Conservation (phyloP, 2,329 filamentous ascomycete species). For the Botryotinia convoluta region DNA sequence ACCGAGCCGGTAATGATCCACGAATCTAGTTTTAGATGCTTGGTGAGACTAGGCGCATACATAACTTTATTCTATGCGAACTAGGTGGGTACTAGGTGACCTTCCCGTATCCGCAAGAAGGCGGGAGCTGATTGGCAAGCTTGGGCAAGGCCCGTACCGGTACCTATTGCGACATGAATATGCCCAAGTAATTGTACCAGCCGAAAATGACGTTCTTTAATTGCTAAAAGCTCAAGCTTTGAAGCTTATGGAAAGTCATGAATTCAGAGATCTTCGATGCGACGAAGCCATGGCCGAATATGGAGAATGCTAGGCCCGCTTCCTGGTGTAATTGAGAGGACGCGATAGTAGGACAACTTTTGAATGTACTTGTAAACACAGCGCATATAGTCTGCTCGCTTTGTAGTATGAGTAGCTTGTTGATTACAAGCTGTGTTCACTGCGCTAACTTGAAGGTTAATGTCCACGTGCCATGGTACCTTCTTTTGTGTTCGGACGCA, state of each 20-base stretch:
- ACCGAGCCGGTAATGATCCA: background rate
- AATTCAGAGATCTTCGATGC: background rate
- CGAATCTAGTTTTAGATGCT: background rate
- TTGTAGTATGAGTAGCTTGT: background rate
- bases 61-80: background rate
- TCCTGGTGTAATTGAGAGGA: conserved; percentile 3
- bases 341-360: background rate
- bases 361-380: background rate
- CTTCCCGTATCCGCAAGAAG: background rate
- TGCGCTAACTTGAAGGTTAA: background rate
- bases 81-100: background rate
- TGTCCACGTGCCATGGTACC: conserved; percentile 11
- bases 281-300: background rate
- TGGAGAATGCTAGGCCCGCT: background rate
- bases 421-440: background rate
- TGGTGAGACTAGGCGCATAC: background rate
- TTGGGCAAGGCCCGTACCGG: background rate
- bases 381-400: background rate
- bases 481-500: conserved; percentile 8
- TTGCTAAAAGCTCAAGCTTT: background rate
- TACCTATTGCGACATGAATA: background rate
- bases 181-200: background rate
- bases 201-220: background rate
- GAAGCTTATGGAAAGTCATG: background rate
- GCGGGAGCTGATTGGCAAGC: background rate